Evolutionary conservation across 805 yeast species (phyloP).

Genomic region (Cyberlindnera meyerae): DNA sequence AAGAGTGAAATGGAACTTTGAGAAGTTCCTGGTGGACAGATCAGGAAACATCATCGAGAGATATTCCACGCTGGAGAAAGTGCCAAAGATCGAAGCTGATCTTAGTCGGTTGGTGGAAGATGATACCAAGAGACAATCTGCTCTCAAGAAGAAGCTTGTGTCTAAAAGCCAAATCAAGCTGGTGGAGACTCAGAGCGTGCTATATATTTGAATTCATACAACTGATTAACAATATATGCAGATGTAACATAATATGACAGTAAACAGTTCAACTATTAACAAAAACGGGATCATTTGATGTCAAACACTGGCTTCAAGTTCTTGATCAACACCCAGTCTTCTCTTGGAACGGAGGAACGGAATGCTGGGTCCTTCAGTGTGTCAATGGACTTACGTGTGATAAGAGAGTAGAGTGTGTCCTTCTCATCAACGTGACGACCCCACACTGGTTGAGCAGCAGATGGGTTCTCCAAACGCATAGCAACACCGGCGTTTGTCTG

Average conservation of each 20-base stretch:
- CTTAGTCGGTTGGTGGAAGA: constrained; percentile 25
- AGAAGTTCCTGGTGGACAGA: constrained; percentile 56
- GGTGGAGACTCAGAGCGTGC: constrained; percentile 9
- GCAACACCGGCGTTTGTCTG: constrained; percentile 98
- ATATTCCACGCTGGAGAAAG: constrained; percentile 46
- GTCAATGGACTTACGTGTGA: constrained; percentile 86
- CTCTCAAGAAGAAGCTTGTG: neutral
- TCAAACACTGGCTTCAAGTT: constrained; percentile 85
- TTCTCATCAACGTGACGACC: constrained; percentile 97
- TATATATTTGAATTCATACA: constrained; percentile 7
- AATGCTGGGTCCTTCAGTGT: constrained; percentile 98
- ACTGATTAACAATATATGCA: neutral
- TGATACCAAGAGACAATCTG: constrained; percentile 1
- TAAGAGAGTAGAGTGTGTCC: constrained; percentile 85
- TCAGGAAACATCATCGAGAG: constrained; percentile 54
- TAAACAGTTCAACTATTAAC: too few species aligned
- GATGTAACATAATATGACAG: too few species aligned
- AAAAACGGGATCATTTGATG: constrained; percentile 51
- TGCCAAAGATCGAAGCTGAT: constrained; percentile 3
- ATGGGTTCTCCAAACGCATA: constrained; percentile 90
- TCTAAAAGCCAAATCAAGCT: constrained; percentile 2
- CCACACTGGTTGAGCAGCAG: constrained; percentile 94
- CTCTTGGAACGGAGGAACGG: constrained; percentile 89
- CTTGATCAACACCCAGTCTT: constrained; percentile 91
- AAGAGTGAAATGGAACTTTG: constrained; percentile 71